Evolutionary conservation across 2,329 filamentous ascomycete genomes (phyloP), one percentile per base, ranked within the genome.

Genomic region (Botryotinia convoluta): DNA sequence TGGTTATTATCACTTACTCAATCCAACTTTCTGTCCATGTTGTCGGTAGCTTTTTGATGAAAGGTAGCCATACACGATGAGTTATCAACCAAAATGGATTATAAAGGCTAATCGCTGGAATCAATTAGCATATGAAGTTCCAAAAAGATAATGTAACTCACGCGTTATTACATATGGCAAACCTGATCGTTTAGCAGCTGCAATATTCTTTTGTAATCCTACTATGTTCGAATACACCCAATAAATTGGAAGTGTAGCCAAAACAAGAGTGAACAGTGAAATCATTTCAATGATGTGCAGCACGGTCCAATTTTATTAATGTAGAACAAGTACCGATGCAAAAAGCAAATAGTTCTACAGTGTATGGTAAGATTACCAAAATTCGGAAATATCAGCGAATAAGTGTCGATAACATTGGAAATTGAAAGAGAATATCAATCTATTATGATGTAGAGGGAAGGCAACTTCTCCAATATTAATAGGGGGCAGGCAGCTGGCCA

Each of bases 1-100:
- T 18, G 26, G 20, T 54, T 18, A 12, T 29, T 22, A 54, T 69
- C 26, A 79, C 89, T 76, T 84, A 92, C 90, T 87, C 85, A 62
- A 91, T 80, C 87, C 90, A 90, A 69, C 84, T 78, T 72, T 89
- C 84, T 82, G 87, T 90, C 81, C 84, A 87, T 26, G 84, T 82
- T 61, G 82, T 82, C 0, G 91, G 91, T 0, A 92, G 82, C 22
- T 81, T 78, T 73, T 84, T 85, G 76, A 92, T 84, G 22, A 91
- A 73, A 4, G 87, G 87, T 18, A 89, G 78, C 86, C 85, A 90
- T 59, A 90, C 74, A 69, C 81, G 81, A 76, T 85, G 83, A 3
- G 87, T 87, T 39, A 90, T 77, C 72, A 90, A 84, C 87, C 89
- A 92, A 35, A 85, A 78, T 26, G 84, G 76, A 76, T 85, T 87